Percentiles rank a stretch among this genome's conserved stretches.
phyloP scores from a whole-genome alignment of 768 basidiomycete genomes.

The Phallus indusiatus region DNA sequence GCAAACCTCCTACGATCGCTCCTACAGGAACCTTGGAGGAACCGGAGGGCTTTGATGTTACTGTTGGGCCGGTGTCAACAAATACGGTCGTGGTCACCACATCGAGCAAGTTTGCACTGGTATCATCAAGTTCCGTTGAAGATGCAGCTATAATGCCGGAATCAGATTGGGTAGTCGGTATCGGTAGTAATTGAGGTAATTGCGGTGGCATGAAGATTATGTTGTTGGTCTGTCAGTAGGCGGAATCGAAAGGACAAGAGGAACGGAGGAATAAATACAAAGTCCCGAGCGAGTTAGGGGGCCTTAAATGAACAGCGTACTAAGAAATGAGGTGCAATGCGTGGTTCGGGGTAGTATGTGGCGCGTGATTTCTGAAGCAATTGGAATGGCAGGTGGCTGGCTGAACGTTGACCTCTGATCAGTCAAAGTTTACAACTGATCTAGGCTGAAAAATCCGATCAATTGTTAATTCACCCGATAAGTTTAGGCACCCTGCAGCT shows the following conservation, averaged over 20 bases:
- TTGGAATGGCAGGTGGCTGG: neutral
- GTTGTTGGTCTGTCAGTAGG: neutral
- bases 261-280: neutral
- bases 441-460: too few relatives aligned
- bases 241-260: neutral
- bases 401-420: too few relatives aligned
- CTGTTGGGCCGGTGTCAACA: conserved; percentile 10
- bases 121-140: neutral
- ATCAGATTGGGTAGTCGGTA: neutral
- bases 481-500: too few relatives aligned
- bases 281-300: neutral
- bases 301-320: neutral
- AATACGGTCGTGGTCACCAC: conserved; percentile 23
- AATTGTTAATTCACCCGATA: too few relatives aligned
- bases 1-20: conserved; percentile 42
- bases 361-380: neutral
- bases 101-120: neutral
- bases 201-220: neutral
- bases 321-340: neutral
- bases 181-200: neutral
- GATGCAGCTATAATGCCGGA: neutral
- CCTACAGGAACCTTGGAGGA: conserved; percentile 29
- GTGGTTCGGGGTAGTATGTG: neutral
- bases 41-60: neutral
- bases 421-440: too few relatives aligned